Evolutionary conservation across 2,329 filamentous ascomycete species (phyloP).

Genomic region (Berkeleyomyces rouxiae): DNA sequence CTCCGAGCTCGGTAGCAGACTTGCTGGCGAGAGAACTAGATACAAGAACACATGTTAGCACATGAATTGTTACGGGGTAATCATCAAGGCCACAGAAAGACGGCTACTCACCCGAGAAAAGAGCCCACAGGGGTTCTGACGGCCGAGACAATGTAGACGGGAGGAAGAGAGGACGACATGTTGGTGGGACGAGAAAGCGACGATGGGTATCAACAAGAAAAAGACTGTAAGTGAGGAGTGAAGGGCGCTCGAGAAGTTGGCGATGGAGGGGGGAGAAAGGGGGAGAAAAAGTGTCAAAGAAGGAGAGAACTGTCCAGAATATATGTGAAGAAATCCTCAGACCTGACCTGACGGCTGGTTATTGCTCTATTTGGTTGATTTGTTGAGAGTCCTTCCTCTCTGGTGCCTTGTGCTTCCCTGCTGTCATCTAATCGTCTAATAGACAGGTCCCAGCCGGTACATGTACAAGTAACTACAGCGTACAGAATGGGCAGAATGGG

Average conservation of each 20-base stretch:
- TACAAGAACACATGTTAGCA: background rate
- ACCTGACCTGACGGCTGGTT: background rate
- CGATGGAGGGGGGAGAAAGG: constrained; percentile 9
- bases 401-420: constrained; percentile 1
- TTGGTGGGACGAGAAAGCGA: constrained; percentile 1
- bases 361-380: constrained; percentile 2
- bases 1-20: constrained; percentile 71
- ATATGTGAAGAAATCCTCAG: background rate
- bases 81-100: constrained; percentile 9
- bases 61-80: background rate
- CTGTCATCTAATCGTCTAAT: background rate
- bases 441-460: background rate
- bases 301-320: constrained; percentile 12
- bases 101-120: constrained; percentile 63
- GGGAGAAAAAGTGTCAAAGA: constrained; percentile 11
- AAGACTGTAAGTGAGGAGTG: constrained; percentile 10
- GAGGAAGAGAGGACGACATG: constrained; percentile 38
- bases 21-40: constrained; percentile 71
- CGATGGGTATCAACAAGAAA: constrained; percentile 10
- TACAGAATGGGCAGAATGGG: background rate
- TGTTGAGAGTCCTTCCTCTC: constrained; percentile 4
- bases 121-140: constrained; percentile 83
- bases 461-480: too few relatives aligned
- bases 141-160: constrained; percentile 91
- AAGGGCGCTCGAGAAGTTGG: constrained; percentile 5